Evolutionary conservation across 2,329 filamentous ascomycete species (phyloP), one percentile per base, ranked within the genome.

Genomic region (Colletotrichum sp.): DNA sequence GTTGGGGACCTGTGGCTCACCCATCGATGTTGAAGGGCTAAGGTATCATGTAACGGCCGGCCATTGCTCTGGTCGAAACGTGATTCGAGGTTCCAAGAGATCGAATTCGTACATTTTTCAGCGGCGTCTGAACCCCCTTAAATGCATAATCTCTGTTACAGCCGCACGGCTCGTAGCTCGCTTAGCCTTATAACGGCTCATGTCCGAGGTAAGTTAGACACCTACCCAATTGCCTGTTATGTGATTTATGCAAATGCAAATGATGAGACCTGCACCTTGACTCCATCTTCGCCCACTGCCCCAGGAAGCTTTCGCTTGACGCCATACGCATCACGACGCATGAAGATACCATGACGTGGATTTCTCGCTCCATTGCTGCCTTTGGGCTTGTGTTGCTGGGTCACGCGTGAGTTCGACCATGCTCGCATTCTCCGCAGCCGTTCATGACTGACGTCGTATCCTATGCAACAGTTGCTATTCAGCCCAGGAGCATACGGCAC

Each of bases 401-500:
- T 62, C 96, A 98, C 86, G 95, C 96, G 96, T 98, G 93, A 85
- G 95, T 84, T 66, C 52, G 36, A 49, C 44, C 55, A 49, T 28
- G 7, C 28, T 52, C 24, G 34, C 26, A 24, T 7, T 44, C 24
- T 15, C 32, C 66, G 5, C 63, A 18, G 63, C 44, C 36, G 59
- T 12, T 60, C 26, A 49, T 62, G 18, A 64, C 52, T 76, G 44
- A 52, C 44, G 44, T 52, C n/a, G 12, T 81, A 70, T 82, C 77
- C 63, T 28, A 75, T 64, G 68, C 49, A 73, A 70, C 83, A 99
- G 97, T 78, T 98, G 96, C 87, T 99, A 99, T 87, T 99, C 97
- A 68, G 96, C 96, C 63, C 95, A 98, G 85, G 97, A 99, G 87
- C 95, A 98, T 87, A 94, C 95, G 8, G 89, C 93, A 26, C 91